Percentiles rank a stretch among this genome's conserved stretches.
Conservation (phyloP, 2,329 filamentous ascomycete species). For the Tolypocladium paradoxum region DNA sequence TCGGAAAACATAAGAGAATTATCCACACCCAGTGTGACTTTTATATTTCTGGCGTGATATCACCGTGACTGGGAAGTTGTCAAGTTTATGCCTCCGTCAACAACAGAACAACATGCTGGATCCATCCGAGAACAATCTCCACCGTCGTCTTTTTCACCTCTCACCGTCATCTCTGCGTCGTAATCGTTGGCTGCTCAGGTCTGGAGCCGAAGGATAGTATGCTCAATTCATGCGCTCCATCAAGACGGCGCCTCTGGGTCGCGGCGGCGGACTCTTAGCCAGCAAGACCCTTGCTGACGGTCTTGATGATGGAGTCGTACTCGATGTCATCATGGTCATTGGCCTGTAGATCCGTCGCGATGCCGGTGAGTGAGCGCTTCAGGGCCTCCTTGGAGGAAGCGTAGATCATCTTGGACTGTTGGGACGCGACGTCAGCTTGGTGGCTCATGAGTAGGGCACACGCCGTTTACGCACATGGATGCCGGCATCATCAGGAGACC, state of each 20-base stretch:
- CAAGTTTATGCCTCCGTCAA: slow-evolving; percentile 4
- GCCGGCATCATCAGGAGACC: slow-evolving; percentile 71
- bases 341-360: slow-evolving; percentile 70
- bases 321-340: slow-evolving; percentile 78
- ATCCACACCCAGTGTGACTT: slow-evolving; percentile 7
- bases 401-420: slow-evolving; percentile 79
- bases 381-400: slow-evolving; percentile 80
- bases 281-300: slow-evolving; percentile 52
- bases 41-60: slow-evolving; percentile 17
- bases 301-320: slow-evolving; percentile 58
- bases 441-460: neutral
- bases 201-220: slow-evolving; percentile 14
- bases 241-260: slow-evolving; percentile 6
- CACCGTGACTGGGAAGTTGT: slow-evolving; percentile 14
- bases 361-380: slow-evolving; percentile 66
- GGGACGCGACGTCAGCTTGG: neutral
- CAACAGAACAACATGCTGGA: slow-evolving; percentile 2
- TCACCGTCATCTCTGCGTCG: slow-evolving; percentile 15
- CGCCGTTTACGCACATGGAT: slow-evolving; percentile 46
- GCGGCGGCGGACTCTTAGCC: slow-evolving; percentile 21
- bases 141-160: slow-evolving; percentile 2
- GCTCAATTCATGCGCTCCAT: slow-evolving; percentile 14
- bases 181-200: slow-evolving; percentile 13
- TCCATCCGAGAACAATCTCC: neutral
- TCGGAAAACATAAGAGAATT: neutral